Evolutionary conservation across 306 rosid species (phyloP), one percentile per base, ranked within the genome.

Genomic region (Lathyrus oleraceus): DNA sequence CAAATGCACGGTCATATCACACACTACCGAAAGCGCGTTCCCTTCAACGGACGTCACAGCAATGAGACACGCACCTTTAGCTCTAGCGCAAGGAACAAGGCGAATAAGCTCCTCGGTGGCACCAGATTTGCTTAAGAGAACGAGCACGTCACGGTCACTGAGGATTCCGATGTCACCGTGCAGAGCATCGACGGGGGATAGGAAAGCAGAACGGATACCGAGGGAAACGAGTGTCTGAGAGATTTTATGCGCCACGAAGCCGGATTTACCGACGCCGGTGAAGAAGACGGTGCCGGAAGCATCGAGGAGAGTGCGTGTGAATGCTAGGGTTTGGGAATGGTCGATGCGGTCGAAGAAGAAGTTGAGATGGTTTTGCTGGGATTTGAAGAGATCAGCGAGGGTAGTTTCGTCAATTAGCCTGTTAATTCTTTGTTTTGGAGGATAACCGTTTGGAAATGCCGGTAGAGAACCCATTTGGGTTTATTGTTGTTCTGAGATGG

Each of bases 141-240:
- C 95, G 69, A 95, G 75, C 10, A 95, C 85, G 16, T 95, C 99
- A 17, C 74, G 48, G 10, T 52, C 0, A 61, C 78, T 27, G 45
- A 95, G 82, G 59, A 88, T 85, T 48, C 99, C 99, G 69, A 95
- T 91, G 60, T 95, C 97, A n/a, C 99, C 99, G 62, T 95, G 99
- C 65, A 95, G 96, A 13, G 99, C 99, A 35, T 95, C 97, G 36
- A 91, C 75, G 1, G 99, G 96, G 30, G 92, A 87, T n/a, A 95
- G 92, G 69, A 91, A 95, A 0, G 88, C 65, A 35, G 97, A 91
- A 62, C 84, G 91, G 78, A 91, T 43, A 21, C 89, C 95, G 61
- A 95, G 96, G 1, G 99, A 95, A 77, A 95, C 96, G 7, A 95
- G 96, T 10, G 99, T 91, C 59, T 91, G 99, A 0, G 99, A 95